Percentiles rank a stretch among this genome's conserved stretches.
These are phyloP conservation scores for Sabuloglossum arenarium DNA, from an alignment of 495 filamentous ascomycete species.

Conservation along the genomic window DNA sequence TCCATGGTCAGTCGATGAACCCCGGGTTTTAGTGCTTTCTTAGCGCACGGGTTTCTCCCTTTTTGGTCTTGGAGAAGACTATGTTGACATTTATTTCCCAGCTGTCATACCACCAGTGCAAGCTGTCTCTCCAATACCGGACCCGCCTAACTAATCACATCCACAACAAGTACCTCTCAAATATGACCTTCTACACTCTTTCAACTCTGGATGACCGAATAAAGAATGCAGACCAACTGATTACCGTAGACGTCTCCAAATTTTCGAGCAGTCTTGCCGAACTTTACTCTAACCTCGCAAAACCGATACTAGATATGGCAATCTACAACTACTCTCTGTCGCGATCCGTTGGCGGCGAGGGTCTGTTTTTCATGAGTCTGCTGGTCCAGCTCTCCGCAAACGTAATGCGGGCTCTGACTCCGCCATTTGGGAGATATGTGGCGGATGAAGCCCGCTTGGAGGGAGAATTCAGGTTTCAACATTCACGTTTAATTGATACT, in stretches of 20 bases:
- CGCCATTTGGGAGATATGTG: conserved; percentile 96
- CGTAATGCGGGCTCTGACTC: conserved; percentile 84
- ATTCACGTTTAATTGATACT: conserved; percentile 85
- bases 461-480: conserved; percentile 89
- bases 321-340: conserved; percentile 92
- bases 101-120: conserved; percentile 95
- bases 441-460: conserved; percentile 88
- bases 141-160: conserved; percentile 81
- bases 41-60: neutral
- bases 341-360: conserved; percentile 82
- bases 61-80: neutral
- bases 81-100: conserved; percentile 15
- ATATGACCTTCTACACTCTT: conserved; percentile 96
- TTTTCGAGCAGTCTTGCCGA: conserved; percentile 92
- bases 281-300: conserved; percentile 92
- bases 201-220: conserved; percentile 91
- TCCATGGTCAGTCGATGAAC: conserved; percentile 57
- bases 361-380: conserved; percentile 80
- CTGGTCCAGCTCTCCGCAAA: conserved; percentile 82
- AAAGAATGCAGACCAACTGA: conserved; percentile 95
- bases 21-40: neutral
- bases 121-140: conserved; percentile 77
- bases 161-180: conserved; percentile 77
- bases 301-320: conserved; percentile 81
- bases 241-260: conserved; percentile 85